These are phyloP conservation scores for Acer yangbiense DNA, from an alignment of 345 rosid genomes.

Conservation along the genomic window DNA sequence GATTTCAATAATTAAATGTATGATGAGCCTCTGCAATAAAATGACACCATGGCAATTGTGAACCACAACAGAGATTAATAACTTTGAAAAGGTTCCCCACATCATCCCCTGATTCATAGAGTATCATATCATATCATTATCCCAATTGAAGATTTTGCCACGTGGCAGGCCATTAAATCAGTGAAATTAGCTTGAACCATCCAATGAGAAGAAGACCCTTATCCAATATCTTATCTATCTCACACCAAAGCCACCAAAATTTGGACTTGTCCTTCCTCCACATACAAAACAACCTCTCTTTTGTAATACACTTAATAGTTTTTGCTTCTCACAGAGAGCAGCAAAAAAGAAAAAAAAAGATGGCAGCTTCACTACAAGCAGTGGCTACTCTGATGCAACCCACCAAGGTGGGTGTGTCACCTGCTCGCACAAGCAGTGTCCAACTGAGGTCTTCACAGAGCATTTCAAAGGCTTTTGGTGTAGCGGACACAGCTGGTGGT, in stretches of 20 bases:
- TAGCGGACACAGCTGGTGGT: conserved; percentile 45
- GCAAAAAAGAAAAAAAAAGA: conserved; percentile 11
- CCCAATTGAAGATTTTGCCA: conserved; percentile 31
- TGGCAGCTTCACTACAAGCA: conserved; percentile 93
- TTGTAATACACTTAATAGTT: background rate
- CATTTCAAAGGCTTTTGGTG: conserved; percentile 60
- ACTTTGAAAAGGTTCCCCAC: conserved; percentile 1
- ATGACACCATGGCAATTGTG: too few relatives aligned
- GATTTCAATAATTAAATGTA: too few relatives aligned
- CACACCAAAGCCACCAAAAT: conserved; percentile 37
- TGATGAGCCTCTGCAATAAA: too few relatives aligned
- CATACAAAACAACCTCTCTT: background rate
- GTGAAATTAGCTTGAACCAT: conserved; percentile 29
- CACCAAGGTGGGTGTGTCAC: conserved; percentile 47
- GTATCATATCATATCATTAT: conserved; percentile 34
- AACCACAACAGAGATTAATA: too few relatives aligned
- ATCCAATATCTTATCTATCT: conserved; percentile 76
- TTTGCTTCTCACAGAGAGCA: background rate
- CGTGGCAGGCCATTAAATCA: conserved; percentile 50
- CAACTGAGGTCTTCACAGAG: conserved; percentile 52
- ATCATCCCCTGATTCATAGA: conserved; percentile 29
- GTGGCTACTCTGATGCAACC: conserved; percentile 88
- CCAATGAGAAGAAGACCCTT: conserved; percentile 69
- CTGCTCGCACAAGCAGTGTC: conserved; percentile 35
- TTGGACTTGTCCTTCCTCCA: background rate